Evolutionary conservation across 208 protist genomes (phyloP).

Genomic region (Phytomonas francai): DNA sequence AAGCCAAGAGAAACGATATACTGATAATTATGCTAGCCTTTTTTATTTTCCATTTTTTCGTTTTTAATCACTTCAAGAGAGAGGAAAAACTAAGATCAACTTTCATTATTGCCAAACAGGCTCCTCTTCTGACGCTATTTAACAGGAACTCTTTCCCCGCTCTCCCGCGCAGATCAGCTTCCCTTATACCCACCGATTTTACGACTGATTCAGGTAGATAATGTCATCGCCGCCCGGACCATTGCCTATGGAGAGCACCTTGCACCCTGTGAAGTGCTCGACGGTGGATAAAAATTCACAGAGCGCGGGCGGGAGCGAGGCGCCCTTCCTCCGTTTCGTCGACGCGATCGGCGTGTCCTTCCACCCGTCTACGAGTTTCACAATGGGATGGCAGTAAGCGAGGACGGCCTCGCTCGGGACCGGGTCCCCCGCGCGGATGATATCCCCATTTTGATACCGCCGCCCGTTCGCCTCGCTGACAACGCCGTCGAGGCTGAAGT

Average conservation of each 20-base stretch:
- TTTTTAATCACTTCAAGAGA: constrained; percentile 5
- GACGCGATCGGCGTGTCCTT: constrained; percentile 63
- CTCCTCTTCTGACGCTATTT: constrained; percentile 13
- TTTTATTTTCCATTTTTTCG: constrained; percentile 11
- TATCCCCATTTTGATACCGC: constrained; percentile 75
- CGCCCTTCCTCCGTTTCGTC: constrained; percentile 34
- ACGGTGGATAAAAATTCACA: constrained; percentile 75
- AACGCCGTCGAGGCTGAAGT: constrained; percentile 50
- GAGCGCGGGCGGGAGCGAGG: constrained; percentile 64
- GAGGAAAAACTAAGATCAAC: constrained; percentile 10
- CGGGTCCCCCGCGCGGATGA: constrained; percentile 84
- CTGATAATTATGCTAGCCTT: background rate
- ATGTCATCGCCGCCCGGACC: constrained; percentile 78
- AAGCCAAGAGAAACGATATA: constrained; percentile 8
- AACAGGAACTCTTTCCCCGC: background rate
- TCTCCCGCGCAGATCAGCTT: background rate
- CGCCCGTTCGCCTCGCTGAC: constrained; percentile 61
- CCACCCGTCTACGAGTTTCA: constrained; percentile 84
- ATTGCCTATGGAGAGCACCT: constrained; percentile 90
- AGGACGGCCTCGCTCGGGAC: constrained; percentile 76
- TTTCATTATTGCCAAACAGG: constrained; percentile 3
- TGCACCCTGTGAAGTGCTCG: constrained; percentile 77
- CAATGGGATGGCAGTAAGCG: constrained; percentile 81
- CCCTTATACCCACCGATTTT: background rate
- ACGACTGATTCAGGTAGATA: constrained; percentile 79